These are phyloP conservation scores for Cryptosporidium felis DNA, from an alignment of 169 alveolate genomes.

Conservation along the genomic window DNA sequence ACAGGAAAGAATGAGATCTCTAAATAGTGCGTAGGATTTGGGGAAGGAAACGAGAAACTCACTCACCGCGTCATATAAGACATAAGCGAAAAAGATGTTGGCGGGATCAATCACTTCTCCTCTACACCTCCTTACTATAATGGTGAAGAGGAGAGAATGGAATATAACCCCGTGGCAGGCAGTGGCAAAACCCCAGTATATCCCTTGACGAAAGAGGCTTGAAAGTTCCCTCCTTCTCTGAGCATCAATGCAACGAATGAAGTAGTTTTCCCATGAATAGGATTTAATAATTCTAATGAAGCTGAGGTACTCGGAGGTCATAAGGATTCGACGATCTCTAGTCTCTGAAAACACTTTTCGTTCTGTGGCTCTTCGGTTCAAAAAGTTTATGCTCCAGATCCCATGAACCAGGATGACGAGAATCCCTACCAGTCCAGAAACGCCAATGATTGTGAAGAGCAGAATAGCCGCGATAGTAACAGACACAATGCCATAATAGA, in stretches of 20 bases:
- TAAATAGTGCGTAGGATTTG: slow-evolving; percentile 49
- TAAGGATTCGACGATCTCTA: slow-evolving; percentile 64
- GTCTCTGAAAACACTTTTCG: slow-evolving; percentile 43
- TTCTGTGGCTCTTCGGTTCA: slow-evolving; percentile 21
- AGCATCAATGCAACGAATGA: slow-evolving; percentile 14
- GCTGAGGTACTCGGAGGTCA: slow-evolving; percentile 64
- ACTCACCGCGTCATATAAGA: slow-evolving; percentile 45
- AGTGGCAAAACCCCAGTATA: slow-evolving; percentile 16
- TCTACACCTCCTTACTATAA: not conserved
- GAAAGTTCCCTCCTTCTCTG: slow-evolving; percentile 30
- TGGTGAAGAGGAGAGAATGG: slow-evolving; percentile 21
- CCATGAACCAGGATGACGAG: slow-evolving; percentile 18
- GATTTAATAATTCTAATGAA: slow-evolving; percentile 65
- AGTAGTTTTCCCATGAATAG: slow-evolving; percentile 70
- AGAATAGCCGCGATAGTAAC: not conserved
- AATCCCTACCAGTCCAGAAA: slow-evolving; percentile 51
- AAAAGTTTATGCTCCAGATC: not conserved
- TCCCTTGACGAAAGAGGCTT: slow-evolving; percentile 16
- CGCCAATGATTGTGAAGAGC: slow-evolving; percentile 4
- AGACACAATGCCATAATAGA: slow-evolving; percentile 30
- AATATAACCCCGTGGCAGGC: slow-evolving; percentile 44
- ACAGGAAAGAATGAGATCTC: slow-evolving; percentile 36
- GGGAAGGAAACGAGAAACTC: slow-evolving; percentile 47
- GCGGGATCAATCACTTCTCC: slow-evolving; percentile 43
- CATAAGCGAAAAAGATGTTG: slow-evolving; percentile 54